Base-by-base conservation (phyloP, 345 rosid genomes). In the Cardiospermum halicacabum region DNA sequence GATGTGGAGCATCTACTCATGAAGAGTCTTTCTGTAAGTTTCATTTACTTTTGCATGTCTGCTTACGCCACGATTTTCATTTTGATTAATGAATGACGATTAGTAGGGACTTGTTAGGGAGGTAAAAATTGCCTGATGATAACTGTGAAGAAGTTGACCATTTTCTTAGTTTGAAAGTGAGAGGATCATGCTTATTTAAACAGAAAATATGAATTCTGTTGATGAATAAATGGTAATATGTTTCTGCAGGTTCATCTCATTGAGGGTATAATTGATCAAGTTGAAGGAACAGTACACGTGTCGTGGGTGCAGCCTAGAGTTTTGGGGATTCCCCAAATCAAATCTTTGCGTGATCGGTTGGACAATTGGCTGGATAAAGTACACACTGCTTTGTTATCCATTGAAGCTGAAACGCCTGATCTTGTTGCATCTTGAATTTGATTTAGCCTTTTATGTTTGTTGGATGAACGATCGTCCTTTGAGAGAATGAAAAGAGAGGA, bases 241-340 rank as follows among this genome's bases (percentile, higher is more conserved):
- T 65, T 40, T 19, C 22, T 72, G 56, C 88, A 95, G 99, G 99
- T 91, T 78, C 99, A 81, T 81, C 91, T 95, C 58, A 87, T 95
- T 2, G 96, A 95, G 80, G 99, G 99, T 7, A 87, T 95, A 53
- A 81, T 95, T 21, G 98, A 95, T 80, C 96, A 95, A 88, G 99
- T 95, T 39, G 88, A 89, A 68, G 96, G 97, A 65, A 87, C 89
- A 4, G 91, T 95, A 15, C 78, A 95, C 0, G 86, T 95, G 16
- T 91, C 99, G 2, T 95, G 99, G 99, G 99, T 93, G 54, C 99
- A 95, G 74, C 99, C 99, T 1, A 83, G 99, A 77, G 99, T 95
- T 69, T 67, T 95, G 82, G 99, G 96, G 61, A 95, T 88, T 51
- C 78, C 89, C 27, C 99, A 95, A 81, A 81, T 95, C 81, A 86